Conservation (phyloP, 495 filamentous ascomycete species). For the Beverwykella pulmonaria region DNA sequence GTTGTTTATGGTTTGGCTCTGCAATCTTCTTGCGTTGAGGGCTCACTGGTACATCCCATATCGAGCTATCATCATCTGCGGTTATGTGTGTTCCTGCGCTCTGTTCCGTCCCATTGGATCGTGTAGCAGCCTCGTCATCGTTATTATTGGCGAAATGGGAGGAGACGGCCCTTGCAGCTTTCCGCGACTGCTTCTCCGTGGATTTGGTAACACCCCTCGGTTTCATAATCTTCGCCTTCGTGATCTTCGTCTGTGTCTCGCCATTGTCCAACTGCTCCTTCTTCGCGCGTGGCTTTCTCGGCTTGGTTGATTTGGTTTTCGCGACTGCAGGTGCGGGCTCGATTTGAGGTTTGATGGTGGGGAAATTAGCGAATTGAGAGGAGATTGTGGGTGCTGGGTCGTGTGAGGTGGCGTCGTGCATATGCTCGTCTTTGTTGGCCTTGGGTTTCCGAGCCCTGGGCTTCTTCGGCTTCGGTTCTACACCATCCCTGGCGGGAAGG, state of each 20-base stretch:
- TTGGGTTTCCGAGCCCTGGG: slow-evolving; percentile 18
- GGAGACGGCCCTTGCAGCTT: slow-evolving; percentile 12
- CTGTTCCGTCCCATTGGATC: neutral
- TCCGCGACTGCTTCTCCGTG: neutral
- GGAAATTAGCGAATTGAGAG: neutral
- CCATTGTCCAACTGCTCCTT: slow-evolving; percentile 17
- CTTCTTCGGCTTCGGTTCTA: slow-evolving; percentile 21
- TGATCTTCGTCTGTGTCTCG: slow-evolving; percentile 29
- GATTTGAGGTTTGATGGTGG: neutral
- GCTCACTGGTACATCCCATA: slow-evolving; percentile 28
- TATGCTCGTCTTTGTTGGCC: neutral
- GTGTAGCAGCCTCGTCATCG: neutral
- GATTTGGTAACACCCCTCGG: slow-evolving; percentile 5
- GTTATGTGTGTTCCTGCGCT: neutral
- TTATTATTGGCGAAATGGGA: slow-evolving; percentile 9
- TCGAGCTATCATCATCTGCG: neutral
- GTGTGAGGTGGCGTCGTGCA: neutral
- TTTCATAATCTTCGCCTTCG: slow-evolving; percentile 36
- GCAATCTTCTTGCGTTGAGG: neutral
- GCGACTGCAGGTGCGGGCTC: neutral
- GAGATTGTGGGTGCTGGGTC: neutral
- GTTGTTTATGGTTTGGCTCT: slow-evolving; percentile 3
- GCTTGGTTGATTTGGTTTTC: slow-evolving; percentile 19
- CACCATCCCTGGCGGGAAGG: neutral
- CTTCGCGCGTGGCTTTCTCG: slow-evolving; percentile 35